Conservation (phyloP, 441 rosid genomes). For the Eutrema salsugineum region DNA sequence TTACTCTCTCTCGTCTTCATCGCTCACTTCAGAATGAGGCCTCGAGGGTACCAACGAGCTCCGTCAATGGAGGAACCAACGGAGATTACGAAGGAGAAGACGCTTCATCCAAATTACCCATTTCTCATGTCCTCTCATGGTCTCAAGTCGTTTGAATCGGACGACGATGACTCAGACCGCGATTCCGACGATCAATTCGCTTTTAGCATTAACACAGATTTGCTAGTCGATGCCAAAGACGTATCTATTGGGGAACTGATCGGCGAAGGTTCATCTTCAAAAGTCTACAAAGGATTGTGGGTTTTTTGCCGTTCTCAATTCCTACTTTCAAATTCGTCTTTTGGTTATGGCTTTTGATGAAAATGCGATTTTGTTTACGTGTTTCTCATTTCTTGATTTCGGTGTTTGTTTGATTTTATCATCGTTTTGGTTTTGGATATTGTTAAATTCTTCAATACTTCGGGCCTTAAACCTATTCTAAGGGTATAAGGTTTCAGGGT, state of each 20-base stretch:
- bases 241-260: conserved; percentile 37
- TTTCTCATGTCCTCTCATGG: conserved; percentile 17
- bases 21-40: conserved; percentile 17
- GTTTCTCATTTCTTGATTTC: not conserved
- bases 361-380: not conserved
- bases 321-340: not conserved
- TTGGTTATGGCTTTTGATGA: not conserved
- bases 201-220: conserved; percentile 39
- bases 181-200: conserved; percentile 35
- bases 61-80: conserved; percentile 22
- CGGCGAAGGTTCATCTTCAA: conserved; percentile 49
- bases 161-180: conserved; percentile 13
- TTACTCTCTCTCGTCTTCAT: conserved; percentile 10
- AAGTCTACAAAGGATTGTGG: conserved; percentile 55
- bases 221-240: conserved; percentile 41
- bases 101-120: conserved; percentile 32
- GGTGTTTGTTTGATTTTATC: not conserved
- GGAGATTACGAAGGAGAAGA: conserved; percentile 1
- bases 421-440: not conserved
- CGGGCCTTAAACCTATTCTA: not conserved
- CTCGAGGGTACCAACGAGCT: conserved; percentile 33
- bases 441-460: not conserved
- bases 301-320: conserved; percentile 25
- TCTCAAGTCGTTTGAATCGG: conserved; percentile 25
- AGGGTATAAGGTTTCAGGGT: conserved; percentile 6